Conservation (phyloP, 371 early-diverging fungal species). For the Mortierella sp. region DNA sequence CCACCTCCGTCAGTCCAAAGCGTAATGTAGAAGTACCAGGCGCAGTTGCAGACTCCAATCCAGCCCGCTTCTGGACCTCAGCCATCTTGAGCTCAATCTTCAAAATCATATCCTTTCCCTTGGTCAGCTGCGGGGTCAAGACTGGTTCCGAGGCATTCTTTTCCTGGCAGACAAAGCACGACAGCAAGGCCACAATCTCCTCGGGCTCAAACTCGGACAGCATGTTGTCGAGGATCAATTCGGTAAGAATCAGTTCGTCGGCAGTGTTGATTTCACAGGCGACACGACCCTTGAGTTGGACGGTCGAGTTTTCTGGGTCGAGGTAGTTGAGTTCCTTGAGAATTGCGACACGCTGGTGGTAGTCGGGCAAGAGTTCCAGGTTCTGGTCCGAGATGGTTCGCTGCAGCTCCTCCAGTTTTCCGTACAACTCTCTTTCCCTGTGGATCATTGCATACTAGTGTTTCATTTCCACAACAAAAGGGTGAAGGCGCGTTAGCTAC, state of each 20-base stretch:
- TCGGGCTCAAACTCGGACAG: conserved; percentile 91
- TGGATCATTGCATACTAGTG: conserved; percentile 78
- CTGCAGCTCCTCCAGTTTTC: conserved; percentile 80
- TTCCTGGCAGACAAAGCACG: conserved; percentile 98
- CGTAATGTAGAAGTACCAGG: conserved; percentile 63
- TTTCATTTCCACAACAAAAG: conserved; percentile 2
- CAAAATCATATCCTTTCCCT: conserved; percentile 73
- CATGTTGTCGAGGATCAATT: conserved; percentile 97
- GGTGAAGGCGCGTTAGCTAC: background rate
- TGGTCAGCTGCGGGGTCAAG: conserved; percentile 43
- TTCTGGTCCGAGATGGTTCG: conserved; percentile 91
- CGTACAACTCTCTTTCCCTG: conserved; percentile 73
- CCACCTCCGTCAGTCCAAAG: conserved; percentile 96
- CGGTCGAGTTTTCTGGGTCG: conserved; percentile 82
- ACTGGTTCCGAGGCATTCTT: conserved; percentile 61
- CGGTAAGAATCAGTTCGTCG: conserved; percentile 97
- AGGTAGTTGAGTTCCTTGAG: conserved; percentile 84
- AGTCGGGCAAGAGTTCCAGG: conserved; percentile 93
- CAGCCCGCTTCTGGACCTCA: conserved; percentile 80
- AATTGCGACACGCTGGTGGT: conserved; percentile 89
- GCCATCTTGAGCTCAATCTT: conserved; percentile 80
- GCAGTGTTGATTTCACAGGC: conserved; percentile 98
- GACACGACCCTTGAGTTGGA: conserved; percentile 99
- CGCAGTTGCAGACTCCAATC: conserved; percentile 63
- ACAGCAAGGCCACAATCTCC: conserved; percentile 96